Evolutionary conservation across 139 green algal species (phyloP).

Genomic region (Micromonas pusilla): DNA sequence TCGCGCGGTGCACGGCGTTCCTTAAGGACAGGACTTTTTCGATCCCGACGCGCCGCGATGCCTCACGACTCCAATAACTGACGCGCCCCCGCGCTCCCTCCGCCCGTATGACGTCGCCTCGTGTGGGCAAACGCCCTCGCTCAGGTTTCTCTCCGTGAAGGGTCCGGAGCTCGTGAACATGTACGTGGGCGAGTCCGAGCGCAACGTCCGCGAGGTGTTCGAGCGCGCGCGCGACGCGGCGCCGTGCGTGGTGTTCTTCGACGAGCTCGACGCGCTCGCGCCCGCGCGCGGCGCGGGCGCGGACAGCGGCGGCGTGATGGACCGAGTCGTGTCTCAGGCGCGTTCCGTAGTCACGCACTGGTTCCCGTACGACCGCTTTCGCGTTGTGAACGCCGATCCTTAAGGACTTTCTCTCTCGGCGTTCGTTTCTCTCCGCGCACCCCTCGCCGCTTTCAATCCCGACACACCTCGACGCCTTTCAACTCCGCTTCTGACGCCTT

Average conservation of each 20-base stretch:
- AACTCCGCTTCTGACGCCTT: too few species aligned
- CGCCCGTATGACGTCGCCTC: too few species aligned
- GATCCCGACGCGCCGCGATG: too few species aligned
- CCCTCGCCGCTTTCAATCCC: too few species aligned
- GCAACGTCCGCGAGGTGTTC: slow-evolving; percentile 98
- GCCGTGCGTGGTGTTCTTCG: slow-evolving; percentile 55
- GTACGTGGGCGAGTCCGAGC: slow-evolving; percentile 95
- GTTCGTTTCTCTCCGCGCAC: too few species aligned
- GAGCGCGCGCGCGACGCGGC: slow-evolving; percentile 88
- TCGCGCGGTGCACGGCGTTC: too few species aligned
- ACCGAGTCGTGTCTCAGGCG: slow-evolving; percentile 24
- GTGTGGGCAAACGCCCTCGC: neutral
- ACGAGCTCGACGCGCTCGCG: slow-evolving; percentile 91
- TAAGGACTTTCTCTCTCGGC: too few species aligned
- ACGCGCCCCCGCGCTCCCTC: neutral
- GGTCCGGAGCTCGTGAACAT: slow-evolving; percentile 95
- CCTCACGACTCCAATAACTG: slow-evolving; percentile 3
- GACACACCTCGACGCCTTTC: too few species aligned
- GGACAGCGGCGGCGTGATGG: slow-evolving; percentile 27
- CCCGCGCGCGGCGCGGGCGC: slow-evolving; percentile 15
- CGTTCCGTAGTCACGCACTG: too few species aligned
- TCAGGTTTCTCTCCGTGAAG: slow-evolving; percentile 90
- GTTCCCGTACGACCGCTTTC: too few species aligned
- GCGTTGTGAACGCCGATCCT: too few species aligned
- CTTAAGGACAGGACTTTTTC: too few species aligned